These are phyloP conservation scores for Vigna trinervia DNA, from an alignment of 306 rosid species.

Conservation along the genomic window DNA sequence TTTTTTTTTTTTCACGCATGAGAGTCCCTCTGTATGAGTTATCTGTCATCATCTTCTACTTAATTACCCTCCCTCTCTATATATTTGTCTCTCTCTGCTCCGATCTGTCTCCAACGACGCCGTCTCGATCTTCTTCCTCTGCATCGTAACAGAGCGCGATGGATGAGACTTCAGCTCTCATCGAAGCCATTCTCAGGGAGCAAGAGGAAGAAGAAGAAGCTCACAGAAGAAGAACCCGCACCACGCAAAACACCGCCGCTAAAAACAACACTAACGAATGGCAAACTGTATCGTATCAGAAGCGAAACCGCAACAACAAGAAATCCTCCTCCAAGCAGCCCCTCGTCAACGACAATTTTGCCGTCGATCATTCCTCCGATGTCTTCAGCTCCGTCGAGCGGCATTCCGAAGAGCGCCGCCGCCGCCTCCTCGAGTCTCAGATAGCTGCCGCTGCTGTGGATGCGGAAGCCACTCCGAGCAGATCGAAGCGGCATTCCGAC, in stretches of 20 bases:
- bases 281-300: conserved; percentile 68
- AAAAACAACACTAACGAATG: conserved; percentile 46
- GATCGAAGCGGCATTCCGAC: conserved; percentile 60
- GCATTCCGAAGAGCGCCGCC: conserved; percentile 63
- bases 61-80: conserved; percentile 9
- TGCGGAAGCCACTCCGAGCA: conserved; percentile 25
- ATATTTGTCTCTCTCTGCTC: conserved; percentile 1
- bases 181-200: conserved; percentile 65
- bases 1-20: conserved; percentile 13
- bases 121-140: neutral
- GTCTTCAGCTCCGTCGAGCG: conserved; percentile 57
- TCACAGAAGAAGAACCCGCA: conserved; percentile 31
- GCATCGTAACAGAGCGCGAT: conserved; percentile 14
- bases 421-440: conserved; percentile 47
- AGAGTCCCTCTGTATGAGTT: neutral
- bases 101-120: conserved; percentile 14
- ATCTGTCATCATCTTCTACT: conserved; percentile 10
- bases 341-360: neutral
- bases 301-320: conserved; percentile 58
- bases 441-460: conserved; percentile 18
- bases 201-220: conserved; percentile 56
- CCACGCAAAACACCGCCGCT: neutral
- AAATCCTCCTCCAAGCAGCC: conserved; percentile 46
- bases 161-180: conserved; percentile 75
- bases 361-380: conserved; percentile 41